Conservation (phyloP, 2,329 filamentous ascomycete species). For the Fusarium equiseti region DNA sequence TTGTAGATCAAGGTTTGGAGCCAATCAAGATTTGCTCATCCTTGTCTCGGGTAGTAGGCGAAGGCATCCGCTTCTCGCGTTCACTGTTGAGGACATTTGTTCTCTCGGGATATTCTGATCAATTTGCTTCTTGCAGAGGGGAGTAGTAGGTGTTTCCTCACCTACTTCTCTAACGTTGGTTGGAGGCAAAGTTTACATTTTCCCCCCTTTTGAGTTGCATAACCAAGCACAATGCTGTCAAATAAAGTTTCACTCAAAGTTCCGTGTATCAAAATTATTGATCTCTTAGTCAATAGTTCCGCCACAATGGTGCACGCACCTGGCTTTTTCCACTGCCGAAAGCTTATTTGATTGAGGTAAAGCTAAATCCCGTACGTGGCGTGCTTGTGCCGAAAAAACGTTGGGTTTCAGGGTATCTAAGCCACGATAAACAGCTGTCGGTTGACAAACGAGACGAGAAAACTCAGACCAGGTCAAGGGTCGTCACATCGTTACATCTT, state of each 20-base stretch:
- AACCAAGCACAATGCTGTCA: neutral
- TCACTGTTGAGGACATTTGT: neutral
- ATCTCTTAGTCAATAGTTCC: neutral
- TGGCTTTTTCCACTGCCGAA: neutral
- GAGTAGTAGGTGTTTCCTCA: neutral
- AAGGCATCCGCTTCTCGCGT: neutral
- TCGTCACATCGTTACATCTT: neutral
- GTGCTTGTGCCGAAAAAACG: neutral
- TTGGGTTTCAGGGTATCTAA: neutral
- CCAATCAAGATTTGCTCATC: constrained; percentile 7
- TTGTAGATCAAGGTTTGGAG: neutral
- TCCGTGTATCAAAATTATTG: neutral
- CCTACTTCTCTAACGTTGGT: neutral
- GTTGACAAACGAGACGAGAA: neutral
- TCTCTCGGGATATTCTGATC: neutral
- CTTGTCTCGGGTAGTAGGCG: neutral
- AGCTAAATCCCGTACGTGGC: neutral
- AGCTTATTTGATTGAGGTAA: neutral
- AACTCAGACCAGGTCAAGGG: neutral
- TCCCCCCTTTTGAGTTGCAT: neutral
- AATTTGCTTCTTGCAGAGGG: neutral
- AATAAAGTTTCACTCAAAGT: neutral
- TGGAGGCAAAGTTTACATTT: neutral
- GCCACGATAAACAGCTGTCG: neutral
- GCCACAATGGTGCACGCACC: neutral